Conservation (phyloP, 1,284 basidiomycete species). For the Mrakiaceae sp. region DNA sequence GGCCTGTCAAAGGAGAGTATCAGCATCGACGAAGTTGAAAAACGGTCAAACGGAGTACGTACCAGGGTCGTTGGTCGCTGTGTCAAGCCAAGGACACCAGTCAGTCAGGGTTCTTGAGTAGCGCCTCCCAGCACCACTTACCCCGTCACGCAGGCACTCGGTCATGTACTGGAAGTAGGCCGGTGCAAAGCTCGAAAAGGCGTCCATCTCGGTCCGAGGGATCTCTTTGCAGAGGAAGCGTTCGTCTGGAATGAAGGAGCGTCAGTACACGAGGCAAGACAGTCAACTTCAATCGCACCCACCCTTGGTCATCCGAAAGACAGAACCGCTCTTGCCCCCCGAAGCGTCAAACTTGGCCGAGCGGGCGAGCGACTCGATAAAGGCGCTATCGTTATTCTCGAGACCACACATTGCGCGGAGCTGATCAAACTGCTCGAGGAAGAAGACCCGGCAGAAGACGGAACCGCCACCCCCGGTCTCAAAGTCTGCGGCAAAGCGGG, state of each 20-base stretch:
- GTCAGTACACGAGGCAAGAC: background rate
- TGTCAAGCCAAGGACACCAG: constrained; percentile 12
- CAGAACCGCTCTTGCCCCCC: constrained; percentile 93
- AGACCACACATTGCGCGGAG: constrained; percentile 73
- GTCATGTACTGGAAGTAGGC: constrained; percentile 98
- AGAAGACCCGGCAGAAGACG: constrained; percentile 92
- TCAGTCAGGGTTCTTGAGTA: background rate
- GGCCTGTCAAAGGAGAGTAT: constrained; percentile 36
- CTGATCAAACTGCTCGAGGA: constrained; percentile 95
- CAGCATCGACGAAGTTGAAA: too few species aligned
- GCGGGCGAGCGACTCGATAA: constrained; percentile 83
- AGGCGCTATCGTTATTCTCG: constrained; percentile 63
- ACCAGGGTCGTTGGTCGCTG: constrained; percentile 76
- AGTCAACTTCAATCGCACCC: constrained; percentile 16
- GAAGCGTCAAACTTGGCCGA: constrained; percentile 94
- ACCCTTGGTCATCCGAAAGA: constrained; percentile 92
- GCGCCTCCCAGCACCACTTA: background rate
- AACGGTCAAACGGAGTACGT: too few species aligned
- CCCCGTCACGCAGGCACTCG: constrained; percentile 35
- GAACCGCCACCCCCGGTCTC: constrained; percentile 32
- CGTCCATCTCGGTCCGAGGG: constrained; percentile 80
- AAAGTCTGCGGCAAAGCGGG: background rate
- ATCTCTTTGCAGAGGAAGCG: constrained; percentile 98
- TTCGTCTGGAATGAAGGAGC: constrained; percentile 52
- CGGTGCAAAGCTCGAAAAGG: constrained; percentile 93